Evolutionary conservation across 129 eudicot genomes (phyloP), one percentile per base, ranked within the genome.

Genomic region (Helichrysum umbraculigerum): DNA sequence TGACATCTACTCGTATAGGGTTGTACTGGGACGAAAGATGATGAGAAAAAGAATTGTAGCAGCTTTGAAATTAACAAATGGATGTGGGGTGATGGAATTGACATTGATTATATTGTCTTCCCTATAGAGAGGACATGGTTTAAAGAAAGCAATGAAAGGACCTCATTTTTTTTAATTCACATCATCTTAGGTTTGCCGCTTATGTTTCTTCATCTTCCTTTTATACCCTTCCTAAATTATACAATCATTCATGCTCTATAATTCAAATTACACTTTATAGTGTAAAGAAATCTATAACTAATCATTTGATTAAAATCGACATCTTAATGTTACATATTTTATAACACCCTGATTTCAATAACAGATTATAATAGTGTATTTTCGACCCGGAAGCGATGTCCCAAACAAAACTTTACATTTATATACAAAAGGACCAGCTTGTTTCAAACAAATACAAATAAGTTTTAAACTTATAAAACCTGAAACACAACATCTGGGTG

Each of bases 81-180:
- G 25, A 73, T 70, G 81, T 77, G 83, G 79, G 68, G 50, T 73
- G 70, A 60, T 25, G 28, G 28, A 28, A 62, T 44, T 62, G 76
- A 78, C 88, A 78, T 68, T 78, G 79, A 72, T 70, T 25, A 25
- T 25, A 25, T 25, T 81, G 86, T 81, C 83, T 63, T 77, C 86
- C 82, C 42, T 72, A 75, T 61, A 61, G 77, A 79, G 89, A 79
- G 89, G 84, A 72, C 89, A 82, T 68, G 61, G 80, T 75, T 82
- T 71, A 85, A 85, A 85, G 89, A 75, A 59, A 75, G 34, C 77
- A 61, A 66, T 66, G 86, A 82, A 76, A 85, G 34, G 86, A 75
- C 81, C 50, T 35, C 79, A 50, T 44, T 77, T 44, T 19, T 73
- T 74, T 44, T 51, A 56, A 42, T 60, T 66, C 70, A 73, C 61